A percentile compares a stretch with the other conserved stretches of the same genome.
Conservation (phyloP, 345 rosid species). For the Brassica rapa region DNA sequence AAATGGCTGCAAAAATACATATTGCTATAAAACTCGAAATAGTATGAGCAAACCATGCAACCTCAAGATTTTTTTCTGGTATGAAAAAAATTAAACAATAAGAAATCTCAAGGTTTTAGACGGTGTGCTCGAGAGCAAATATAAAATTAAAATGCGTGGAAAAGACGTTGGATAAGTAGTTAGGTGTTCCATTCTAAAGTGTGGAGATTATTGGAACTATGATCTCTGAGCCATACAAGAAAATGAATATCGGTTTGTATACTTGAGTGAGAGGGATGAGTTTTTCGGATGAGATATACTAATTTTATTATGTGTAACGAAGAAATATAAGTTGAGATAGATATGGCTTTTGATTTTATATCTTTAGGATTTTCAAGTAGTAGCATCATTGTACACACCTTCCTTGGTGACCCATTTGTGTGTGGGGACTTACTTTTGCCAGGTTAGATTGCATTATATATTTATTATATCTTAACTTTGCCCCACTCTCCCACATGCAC, state of each 20-base stretch:
- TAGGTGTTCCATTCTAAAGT: slow-evolving; percentile 21
- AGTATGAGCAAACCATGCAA: slow-evolving; percentile 18
- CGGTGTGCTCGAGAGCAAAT: not conserved
- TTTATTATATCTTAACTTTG: slow-evolving; percentile 16
- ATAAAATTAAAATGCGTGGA: not conserved
- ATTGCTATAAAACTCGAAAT: not conserved
- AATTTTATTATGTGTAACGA: slow-evolving; percentile 5
- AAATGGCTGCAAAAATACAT: slow-evolving; percentile 8
- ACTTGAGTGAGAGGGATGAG: slow-evolving; percentile 13
- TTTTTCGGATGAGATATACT: not conserved
- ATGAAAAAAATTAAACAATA: no score
- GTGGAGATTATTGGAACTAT: slow-evolving; percentile 29
- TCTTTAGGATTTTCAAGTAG: slow-evolving; percentile 29
- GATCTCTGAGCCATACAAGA: slow-evolving; percentile 27
- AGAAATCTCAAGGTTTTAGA: not conserved
- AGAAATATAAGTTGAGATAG: slow-evolving; percentile 11
- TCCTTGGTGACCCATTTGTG: slow-evolving; percentile 37
- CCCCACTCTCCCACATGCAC: slow-evolving; percentile 44
- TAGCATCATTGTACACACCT: slow-evolving; percentile 35
- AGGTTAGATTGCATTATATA: slow-evolving; percentile 30
- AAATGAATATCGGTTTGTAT: slow-evolving; percentile 6
- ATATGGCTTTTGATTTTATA: slow-evolving; percentile 27
- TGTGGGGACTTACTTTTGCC: slow-evolving; percentile 41
- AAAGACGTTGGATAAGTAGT: slow-evolving; percentile 31
- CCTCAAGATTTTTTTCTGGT: not conserved